These are phyloP conservation scores for Fusarium multiceps DNA, from an alignment of 2,329 filamentous ascomycete species.

Conservation along the genomic window DNA sequence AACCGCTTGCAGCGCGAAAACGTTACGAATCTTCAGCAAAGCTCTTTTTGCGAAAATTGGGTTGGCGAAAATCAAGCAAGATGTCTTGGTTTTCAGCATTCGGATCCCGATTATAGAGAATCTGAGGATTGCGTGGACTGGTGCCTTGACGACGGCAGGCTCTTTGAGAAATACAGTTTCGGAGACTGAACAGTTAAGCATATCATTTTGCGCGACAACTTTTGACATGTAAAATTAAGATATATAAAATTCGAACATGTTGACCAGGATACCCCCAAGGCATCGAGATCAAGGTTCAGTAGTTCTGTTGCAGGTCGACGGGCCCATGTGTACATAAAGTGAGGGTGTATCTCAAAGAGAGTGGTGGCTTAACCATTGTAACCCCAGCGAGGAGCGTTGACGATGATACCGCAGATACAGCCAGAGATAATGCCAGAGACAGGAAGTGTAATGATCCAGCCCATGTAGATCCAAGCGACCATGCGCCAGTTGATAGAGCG, in stretches of 20 bases:
- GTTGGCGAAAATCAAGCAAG: too few species aligned
- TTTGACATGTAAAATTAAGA: not conserved
- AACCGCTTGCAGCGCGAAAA: fast-evolving
- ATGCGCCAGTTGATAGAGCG: slow-evolving; percentile 72
- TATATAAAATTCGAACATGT: not conserved
- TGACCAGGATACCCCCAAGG: not conserved
- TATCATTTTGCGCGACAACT: fast-evolving
- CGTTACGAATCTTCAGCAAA: not conserved
- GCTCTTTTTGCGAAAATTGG: too few species aligned
- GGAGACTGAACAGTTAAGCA: too few species aligned
- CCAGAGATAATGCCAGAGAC: slow-evolving; percentile 67
- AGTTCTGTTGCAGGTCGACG: not conserved
- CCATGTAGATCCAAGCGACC: slow-evolving; percentile 68
- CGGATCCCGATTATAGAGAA: too few species aligned
- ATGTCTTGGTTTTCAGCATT: too few species aligned
- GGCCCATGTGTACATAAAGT: not conserved
- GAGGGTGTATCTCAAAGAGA: not conserved
- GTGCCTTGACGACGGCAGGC: too few species aligned
- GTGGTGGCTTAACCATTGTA: slow-evolving; percentile 24
- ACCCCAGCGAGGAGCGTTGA: slow-evolving; percentile 68
- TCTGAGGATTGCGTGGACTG: too few species aligned
- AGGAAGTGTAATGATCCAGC: slow-evolving; percentile 72
- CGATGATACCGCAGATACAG: slow-evolving; percentile 69
- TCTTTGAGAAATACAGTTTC: too few species aligned
- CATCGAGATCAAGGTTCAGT: not conserved